Evolutionary conservation across 441 rosid genomes (phyloP).

Genomic region (Adansonia gregorii): DNA sequence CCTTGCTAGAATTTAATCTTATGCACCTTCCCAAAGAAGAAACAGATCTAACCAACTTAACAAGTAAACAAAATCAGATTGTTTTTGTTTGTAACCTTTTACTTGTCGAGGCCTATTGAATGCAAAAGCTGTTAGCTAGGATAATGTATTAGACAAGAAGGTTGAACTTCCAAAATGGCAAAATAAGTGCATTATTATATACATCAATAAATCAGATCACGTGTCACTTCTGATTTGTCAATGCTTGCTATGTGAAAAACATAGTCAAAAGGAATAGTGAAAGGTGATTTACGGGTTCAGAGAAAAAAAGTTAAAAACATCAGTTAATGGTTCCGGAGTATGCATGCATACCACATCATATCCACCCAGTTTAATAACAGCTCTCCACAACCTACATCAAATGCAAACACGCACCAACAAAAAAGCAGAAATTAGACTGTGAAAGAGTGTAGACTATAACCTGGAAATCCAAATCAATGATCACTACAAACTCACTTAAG

Average conservation of each 20-base stretch:
- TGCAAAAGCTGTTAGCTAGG: not conserved
- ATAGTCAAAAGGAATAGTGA: not conserved
- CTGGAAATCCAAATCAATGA: slow-evolving; percentile 20
- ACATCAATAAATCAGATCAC: slow-evolving; percentile 5
- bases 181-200: not conserved
- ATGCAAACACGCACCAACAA: slow-evolving; percentile 19
- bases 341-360: slow-evolving; percentile 73
- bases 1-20: not conserved
- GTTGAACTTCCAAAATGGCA: slow-evolving; percentile 3
- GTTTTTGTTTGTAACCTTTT: not conserved
- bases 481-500: slow-evolving; percentile 60
- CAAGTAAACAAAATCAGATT: not conserved
- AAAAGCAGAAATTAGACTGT: slow-evolving; percentile 35
- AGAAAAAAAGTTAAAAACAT: slow-evolving; percentile 15
- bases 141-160: not conserved
- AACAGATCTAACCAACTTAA: not conserved
- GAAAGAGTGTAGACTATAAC: slow-evolving; percentile 14
- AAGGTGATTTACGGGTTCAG: not conserved
- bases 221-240: not conserved
- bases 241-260: not conserved
- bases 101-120: not conserved
- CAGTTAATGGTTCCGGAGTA: slow-evolving; percentile 24
- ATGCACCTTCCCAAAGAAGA: not conserved
- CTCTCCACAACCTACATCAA: slow-evolving; percentile 77
- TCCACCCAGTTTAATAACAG: slow-evolving; percentile 85